Base-by-base conservation (phyloP, 1,284 basidiomycete genomes). In the Pisolithus thermaeus region DNA sequence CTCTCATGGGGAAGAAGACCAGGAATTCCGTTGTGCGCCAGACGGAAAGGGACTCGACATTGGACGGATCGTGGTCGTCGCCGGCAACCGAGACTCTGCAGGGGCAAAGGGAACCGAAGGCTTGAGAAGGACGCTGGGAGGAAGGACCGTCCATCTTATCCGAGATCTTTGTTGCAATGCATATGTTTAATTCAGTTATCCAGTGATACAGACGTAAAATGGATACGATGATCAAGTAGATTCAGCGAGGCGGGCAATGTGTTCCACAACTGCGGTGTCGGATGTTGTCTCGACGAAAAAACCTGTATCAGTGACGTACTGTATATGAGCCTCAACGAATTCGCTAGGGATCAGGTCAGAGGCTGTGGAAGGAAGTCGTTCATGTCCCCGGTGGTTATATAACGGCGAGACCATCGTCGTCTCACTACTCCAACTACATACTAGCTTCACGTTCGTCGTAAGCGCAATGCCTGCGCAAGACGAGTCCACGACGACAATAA, bases 21-120 rank as follows among this genome's bases (percentile, higher is more conserved):
- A 84, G 59, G 77, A 73, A 49, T 72, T 56, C 7, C 62, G 58
- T 35, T 54, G 73, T 30, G 9, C 14, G 32, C 12, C 12, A 35
- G 32, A 16, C 65, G 77, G 73, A 65, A 73, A 77, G 47, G 63
- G 64, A 52, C 65, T 72, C 46, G 68, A 70, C 48, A 77, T 69
- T 25, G 78, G 78, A n/a, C 80, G 74, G 4, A 78, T 58, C 2
- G 73, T 58, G 2, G 73, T 77, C 18, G 75, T 74, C 0, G 85
- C 87, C 54, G 90, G 76, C 1, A 83, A 87, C 59, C 90, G 87
- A 5, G 84, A 87, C 30, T 84, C 52, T 83, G 79, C 76, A 87
- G 81, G 36, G 77, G 73, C 39, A 80, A 79, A 25, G 76, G 70
- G 62, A 85, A 82, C 56, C 80, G 76, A 12, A 12, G 69, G 57